Percentiles rank a stretch among this genome's conserved stretches.
Evolutionary conservation across 2,329 filamentous ascomycete genomes (phyloP).

Genomic region (Diplodia scrobiculata): DNA sequence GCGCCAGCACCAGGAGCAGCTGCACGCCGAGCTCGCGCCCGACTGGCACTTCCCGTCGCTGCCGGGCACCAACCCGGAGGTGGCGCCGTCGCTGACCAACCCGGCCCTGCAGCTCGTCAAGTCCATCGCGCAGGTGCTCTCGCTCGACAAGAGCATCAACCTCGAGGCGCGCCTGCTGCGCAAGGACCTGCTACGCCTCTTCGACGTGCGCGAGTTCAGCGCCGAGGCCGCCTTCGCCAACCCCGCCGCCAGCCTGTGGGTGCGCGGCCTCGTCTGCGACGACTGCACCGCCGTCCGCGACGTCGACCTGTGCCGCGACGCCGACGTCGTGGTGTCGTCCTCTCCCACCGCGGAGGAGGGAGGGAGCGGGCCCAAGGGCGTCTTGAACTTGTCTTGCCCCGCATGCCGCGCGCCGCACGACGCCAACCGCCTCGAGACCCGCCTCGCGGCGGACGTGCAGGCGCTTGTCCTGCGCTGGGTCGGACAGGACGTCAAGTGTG

Average conservation of each 20-base stretch:
- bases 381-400: conserved; percentile 56
- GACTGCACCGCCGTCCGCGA: conserved; percentile 88
- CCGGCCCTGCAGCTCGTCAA: conserved; percentile 91
- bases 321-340: conserved; percentile 68
- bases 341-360: conserved; percentile 31
- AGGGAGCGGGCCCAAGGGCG: background rate
- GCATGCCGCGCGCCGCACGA: conserved; percentile 77
- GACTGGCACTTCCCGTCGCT: conserved; percentile 86
- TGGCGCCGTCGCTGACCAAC: conserved; percentile 57
- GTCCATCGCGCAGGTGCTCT: conserved; percentile 86
- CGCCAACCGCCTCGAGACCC: conserved; percentile 79
- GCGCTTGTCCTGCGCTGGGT: conserved; percentile 76
- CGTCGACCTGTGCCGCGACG: conserved; percentile 88
- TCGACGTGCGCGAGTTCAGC: conserved; percentile 93
- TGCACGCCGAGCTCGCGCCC: conserved; percentile 81
- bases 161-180: conserved; percentile 85
- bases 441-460: conserved; percentile 75
- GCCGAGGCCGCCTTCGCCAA: conserved; percentile 85
- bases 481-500: conserved; percentile 87
- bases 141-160: conserved; percentile 84
- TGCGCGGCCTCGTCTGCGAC: conserved; percentile 79
- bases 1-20: conserved; percentile 82
- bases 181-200: conserved; percentile 83
- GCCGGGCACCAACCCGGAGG: conserved; percentile 65
- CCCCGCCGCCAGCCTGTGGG: conserved; percentile 71